Evolutionary conservation across 83 land plant species (phyloP).

Genomic region (Thuja plicata): DNA sequence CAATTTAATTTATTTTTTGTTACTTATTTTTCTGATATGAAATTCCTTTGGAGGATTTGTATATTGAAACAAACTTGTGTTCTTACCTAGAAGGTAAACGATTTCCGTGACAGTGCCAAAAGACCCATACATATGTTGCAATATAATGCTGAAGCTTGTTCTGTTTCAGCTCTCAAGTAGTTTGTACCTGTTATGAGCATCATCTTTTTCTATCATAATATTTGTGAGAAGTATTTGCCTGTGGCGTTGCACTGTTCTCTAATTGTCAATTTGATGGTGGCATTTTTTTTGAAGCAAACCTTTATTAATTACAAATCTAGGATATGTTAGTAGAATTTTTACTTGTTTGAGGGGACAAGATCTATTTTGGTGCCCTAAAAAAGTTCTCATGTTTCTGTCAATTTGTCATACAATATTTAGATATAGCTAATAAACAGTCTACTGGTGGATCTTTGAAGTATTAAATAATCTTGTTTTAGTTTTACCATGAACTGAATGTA

Average conservation of each 20-base stretch:
- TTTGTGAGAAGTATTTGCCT: background rate
- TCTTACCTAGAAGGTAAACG: background rate
- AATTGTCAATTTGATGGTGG: background rate
- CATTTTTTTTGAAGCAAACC: background rate
- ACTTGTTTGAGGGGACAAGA: background rate
- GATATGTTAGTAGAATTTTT: background rate
- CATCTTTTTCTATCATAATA: background rate
- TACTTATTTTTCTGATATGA: background rate
- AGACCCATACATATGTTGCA: background rate
- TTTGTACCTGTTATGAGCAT: background rate
- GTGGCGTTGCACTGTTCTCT: background rate
- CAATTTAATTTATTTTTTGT: conserved; percentile 5
- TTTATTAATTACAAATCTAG: too few relatives aligned
- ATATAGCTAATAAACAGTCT: background rate
- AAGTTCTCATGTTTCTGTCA: background rate
- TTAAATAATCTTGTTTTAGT: background rate
- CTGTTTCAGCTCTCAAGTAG: too few relatives aligned
- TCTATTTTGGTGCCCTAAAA: background rate
- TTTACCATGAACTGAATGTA: background rate
- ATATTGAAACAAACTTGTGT: background rate
- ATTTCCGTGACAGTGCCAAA: background rate
- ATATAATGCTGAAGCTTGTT: background rate
- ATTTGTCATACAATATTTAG: too few relatives aligned
- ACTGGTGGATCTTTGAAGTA: background rate
- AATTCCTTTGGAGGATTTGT: background rate